These are phyloP conservation scores for Coemansia asiatica DNA, from an alignment of 192 early-diverging fungal genomes.

Conservation along the genomic window DNA sequence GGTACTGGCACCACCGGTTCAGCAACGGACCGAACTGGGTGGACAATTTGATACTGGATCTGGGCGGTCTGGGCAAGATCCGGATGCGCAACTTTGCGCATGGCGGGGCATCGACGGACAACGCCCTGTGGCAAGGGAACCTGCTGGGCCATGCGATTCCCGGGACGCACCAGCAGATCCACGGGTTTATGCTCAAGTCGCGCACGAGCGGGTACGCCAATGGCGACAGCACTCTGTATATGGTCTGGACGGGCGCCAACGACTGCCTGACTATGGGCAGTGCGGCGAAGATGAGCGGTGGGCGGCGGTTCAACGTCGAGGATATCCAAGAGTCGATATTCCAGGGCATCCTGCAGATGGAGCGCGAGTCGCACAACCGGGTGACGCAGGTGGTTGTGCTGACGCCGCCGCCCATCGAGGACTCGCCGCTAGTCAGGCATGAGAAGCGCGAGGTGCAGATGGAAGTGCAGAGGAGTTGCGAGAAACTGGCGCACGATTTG, in stretches of 20 bases:
- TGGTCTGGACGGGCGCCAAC: conserved; percentile 50
- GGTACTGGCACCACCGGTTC: conserved; percentile 55
- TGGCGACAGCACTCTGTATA: conserved; percentile 45
- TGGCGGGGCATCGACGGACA: conserved; percentile 45
- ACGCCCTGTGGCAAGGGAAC: conserved; percentile 26
- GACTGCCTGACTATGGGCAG: conserved; percentile 36
- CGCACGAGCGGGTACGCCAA: conserved; percentile 33
- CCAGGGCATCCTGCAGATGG: conserved; percentile 46
- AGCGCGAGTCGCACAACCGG: conserved; percentile 53
- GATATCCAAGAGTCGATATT: conserved; percentile 42
- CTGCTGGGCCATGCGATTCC: conserved; percentile 45
- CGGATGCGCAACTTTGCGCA: conserved; percentile 58
- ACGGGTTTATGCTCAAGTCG: conserved; percentile 50
- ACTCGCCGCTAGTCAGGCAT: conserved; percentile 42
- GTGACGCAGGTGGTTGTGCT: conserved; percentile 33
- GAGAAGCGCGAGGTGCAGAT: conserved; percentile 16
- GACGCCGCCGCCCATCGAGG: conserved; percentile 50
- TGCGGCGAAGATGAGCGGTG: not conserved
- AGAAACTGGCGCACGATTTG: conserved; percentile 19
- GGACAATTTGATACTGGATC: conserved; percentile 48
- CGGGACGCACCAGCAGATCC: conserved; percentile 45
- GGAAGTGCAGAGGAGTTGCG: conserved; percentile 18
- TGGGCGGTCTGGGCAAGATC: conserved; percentile 46
- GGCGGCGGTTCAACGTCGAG: conserved; percentile 10
- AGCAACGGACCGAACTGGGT: conserved; percentile 57